Percentiles rank a stretch among this genome's conserved stretches.
These are phyloP conservation scores for Barnettozyma botsteinii DNA, from an alignment of 805 yeast genomes.

Conservation along the genomic window DNA sequence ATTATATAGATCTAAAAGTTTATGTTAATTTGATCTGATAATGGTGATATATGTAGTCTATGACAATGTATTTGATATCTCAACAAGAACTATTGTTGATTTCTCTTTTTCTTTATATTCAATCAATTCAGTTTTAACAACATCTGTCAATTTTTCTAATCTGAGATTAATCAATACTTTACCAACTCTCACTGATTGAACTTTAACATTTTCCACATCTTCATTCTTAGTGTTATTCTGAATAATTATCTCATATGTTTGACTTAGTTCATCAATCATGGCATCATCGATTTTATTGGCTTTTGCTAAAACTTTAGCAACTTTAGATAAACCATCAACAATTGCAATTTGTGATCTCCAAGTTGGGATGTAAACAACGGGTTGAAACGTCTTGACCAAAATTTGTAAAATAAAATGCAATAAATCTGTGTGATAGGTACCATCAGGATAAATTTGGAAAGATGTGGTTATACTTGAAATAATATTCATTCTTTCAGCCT, in stretches of 20 bases:
- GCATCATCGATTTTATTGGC: slow-evolving; percentile 6
- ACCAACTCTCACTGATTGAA: slow-evolving; percentile 41
- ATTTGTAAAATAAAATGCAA: slow-evolving; percentile 28
- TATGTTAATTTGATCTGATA: background rate
- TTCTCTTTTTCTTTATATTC: slow-evolving; percentile 31
- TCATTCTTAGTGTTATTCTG: slow-evolving; percentile 31
- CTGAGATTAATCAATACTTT: slow-evolving; percentile 19
- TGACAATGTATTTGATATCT: slow-evolving; percentile 20
- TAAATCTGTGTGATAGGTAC: slow-evolving; percentile 17
- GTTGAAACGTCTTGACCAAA: slow-evolving; percentile 25
- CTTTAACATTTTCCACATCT: slow-evolving; percentile 53
- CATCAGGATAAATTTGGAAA: slow-evolving; percentile 23
- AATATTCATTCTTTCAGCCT: slow-evolving; percentile 39
- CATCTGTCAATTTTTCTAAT: slow-evolving; percentile 9
- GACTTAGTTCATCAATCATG: slow-evolving; percentile 8
- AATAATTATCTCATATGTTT: slow-evolving; percentile 24
- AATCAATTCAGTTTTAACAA: slow-evolving; percentile 23
- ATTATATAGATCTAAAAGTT: background rate
- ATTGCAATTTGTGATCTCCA: slow-evolving; percentile 56
- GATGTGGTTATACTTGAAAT: slow-evolving; percentile 33
- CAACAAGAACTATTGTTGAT: slow-evolving; percentile 42
- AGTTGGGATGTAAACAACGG: slow-evolving; percentile 32
- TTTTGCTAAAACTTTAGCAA: slow-evolving; percentile 15
- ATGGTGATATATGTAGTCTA: background rate
- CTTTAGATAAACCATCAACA: slow-evolving; percentile 34